These are phyloP conservation scores for Paramecium pentaurelia DNA, from an alignment of 73 alveolate species.

Conservation along the genomic window DNA sequence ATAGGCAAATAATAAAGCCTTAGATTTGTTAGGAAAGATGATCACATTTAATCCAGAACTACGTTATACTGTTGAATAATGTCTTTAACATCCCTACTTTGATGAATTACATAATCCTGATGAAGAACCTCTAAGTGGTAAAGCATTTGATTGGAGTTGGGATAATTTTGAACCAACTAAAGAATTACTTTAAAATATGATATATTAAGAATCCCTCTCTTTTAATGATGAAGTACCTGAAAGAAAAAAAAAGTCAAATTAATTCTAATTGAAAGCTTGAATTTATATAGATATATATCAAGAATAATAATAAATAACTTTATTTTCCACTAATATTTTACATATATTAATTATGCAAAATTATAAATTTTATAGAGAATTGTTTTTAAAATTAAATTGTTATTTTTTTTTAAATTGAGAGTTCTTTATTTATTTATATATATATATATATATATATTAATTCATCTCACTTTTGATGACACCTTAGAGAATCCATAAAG, in stretches of 20 bases:
- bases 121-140: slow-evolving; percentile 78
- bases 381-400: background rate
- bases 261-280: slow-evolving; percentile 41
- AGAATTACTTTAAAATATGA: slow-evolving; percentile 80
- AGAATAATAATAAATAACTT: background rate
- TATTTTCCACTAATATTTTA: background rate
- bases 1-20: slow-evolving; percentile 83
- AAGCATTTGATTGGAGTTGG: slow-evolving; percentile 89
- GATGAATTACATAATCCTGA: slow-evolving; percentile 87
- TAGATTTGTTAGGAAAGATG: slow-evolving; percentile 88
- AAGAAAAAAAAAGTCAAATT: slow-evolving; percentile 14
- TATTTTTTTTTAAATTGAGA: background rate
- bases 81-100: slow-evolving; percentile 89
- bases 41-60: slow-evolving; percentile 88
- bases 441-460: background rate
- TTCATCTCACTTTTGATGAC: background rate
- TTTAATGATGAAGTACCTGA: slow-evolving; percentile 51
- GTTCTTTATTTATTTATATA: background rate
- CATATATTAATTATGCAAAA: background rate
- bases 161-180: slow-evolving; percentile 90
- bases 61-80: slow-evolving; percentile 82
- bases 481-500: background rate
- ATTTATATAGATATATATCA: background rate
- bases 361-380: background rate
- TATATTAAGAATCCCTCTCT: slow-evolving; percentile 73